Evolutionary conservation across 116 monocot species (phyloP).

Genomic region (Phalaenopsis hybrid): DNA sequence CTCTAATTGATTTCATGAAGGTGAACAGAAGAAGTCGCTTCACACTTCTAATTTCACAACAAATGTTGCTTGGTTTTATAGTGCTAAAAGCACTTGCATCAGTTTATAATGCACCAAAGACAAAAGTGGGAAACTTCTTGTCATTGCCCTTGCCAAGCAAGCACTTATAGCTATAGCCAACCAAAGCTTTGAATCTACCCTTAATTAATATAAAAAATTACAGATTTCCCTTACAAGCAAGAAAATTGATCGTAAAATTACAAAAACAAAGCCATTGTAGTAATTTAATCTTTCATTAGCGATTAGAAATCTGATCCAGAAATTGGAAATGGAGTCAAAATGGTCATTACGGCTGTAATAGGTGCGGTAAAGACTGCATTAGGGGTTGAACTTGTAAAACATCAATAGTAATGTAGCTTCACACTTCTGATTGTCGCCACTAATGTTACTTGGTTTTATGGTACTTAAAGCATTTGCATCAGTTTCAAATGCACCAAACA

Average conservation of each 20-base stretch:
- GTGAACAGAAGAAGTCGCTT: background rate
- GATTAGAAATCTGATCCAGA: background rate
- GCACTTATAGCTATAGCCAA: background rate
- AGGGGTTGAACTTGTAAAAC: background rate
- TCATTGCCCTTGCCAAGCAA: background rate
- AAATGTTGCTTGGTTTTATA: background rate
- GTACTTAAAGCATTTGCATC: background rate
- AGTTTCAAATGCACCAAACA: background rate
- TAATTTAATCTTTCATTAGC: background rate
- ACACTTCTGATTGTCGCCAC: background rate
- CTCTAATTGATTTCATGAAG: background rate
- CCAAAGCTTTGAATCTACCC: background rate
- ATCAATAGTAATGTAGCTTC: background rate
- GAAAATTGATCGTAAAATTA: background rate
- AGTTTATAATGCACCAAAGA: background rate
- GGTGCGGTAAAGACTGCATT: background rate
- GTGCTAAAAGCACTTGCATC: background rate
- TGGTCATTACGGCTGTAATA: background rate
- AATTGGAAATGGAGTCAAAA: background rate
- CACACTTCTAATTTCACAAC: background rate
- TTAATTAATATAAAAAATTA: background rate
- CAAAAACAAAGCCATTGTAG: background rate
- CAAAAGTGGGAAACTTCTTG: background rate
- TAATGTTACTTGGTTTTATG: background rate
- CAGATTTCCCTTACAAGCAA: background rate